Evolutionary conservation across 768 basidiomycete species (phyloP).

Genomic region (Punctularia strigosozonata): DNA sequence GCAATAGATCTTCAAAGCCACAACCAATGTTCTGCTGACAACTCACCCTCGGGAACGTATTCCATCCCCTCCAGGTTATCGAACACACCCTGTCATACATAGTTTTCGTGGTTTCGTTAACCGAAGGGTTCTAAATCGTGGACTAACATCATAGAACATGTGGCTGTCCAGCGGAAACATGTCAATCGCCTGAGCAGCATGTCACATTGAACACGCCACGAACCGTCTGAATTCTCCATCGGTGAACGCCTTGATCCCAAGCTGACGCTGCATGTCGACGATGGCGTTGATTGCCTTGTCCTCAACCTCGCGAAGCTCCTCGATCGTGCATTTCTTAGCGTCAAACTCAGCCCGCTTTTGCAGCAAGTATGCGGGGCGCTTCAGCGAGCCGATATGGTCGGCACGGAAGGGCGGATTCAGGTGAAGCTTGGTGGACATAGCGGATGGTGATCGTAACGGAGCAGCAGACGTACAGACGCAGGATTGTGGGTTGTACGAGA

Average conservation of each 20-base stretch:
- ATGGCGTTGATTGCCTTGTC: slow-evolving; percentile 42
- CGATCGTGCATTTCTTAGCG: slow-evolving; percentile 24
- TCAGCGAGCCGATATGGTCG: slow-evolving; percentile 52
- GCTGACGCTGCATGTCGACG: slow-evolving; percentile 39
- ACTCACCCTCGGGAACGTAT: slow-evolving; percentile 34
- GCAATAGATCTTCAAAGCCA: neutral
- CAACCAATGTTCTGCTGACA: slow-evolving; percentile 4
- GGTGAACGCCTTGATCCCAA: slow-evolving; percentile 48
- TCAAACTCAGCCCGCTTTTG: slow-evolving; percentile 33
- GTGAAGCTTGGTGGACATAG: slow-evolving; percentile 8
- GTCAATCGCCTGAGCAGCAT: neutral
- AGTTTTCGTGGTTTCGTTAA: too few species aligned
- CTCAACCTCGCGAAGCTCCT: slow-evolving; percentile 36
- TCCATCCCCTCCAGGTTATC: slow-evolving; percentile 56
- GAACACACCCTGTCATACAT: too few species aligned
- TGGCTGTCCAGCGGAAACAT: slow-evolving; percentile 22
- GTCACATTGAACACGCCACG: neutral
- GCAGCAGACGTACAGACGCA: too few species aligned
- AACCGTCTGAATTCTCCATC: slow-evolving; percentile 42
- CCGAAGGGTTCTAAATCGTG: too few species aligned
- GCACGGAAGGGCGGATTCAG: slow-evolving; percentile 31
- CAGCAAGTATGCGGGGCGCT: slow-evolving; percentile 40
- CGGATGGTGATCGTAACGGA: neutral
- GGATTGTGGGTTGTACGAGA: too few species aligned
- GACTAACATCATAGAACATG: slow-evolving; percentile 49